Conservation (phyloP, 345 rosid species). For the Carallia pectinifolia region DNA sequence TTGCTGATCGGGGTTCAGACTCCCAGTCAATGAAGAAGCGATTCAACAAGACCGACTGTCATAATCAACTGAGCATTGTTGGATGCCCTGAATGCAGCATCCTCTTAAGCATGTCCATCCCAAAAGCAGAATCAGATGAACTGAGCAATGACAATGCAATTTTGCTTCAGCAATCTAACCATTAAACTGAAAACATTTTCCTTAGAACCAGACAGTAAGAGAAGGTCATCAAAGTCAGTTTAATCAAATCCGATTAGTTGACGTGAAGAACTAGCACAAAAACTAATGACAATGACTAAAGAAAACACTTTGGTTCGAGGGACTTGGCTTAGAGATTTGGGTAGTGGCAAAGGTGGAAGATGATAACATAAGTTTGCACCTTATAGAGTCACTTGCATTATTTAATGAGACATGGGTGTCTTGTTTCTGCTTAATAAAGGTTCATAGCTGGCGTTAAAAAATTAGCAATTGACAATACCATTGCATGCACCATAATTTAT, state of each 20-base stretch:
- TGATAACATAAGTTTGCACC: too few species aligned
- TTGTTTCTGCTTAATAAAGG: too few species aligned
- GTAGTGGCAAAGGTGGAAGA: too few species aligned
- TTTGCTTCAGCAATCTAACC: constrained; percentile 34
- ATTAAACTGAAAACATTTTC: constrained; percentile 28
- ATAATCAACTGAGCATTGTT: constrained; percentile 72
- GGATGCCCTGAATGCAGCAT: constrained; percentile 97
- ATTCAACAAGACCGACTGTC: neutral
- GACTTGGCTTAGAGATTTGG: too few species aligned
- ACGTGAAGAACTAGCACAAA: too few species aligned
- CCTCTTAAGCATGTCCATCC: constrained; percentile 91
- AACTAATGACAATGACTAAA: too few species aligned
- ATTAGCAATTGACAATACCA: neutral
- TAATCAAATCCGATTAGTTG: too few species aligned
- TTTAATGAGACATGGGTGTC: too few species aligned
- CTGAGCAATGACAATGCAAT: constrained; percentile 54
- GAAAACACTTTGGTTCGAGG: too few species aligned
- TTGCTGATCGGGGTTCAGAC: neutral
- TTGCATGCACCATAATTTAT: neutral
- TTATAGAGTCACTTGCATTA: too few species aligned
- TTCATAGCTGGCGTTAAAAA: neutral
- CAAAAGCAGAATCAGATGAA: constrained; percentile 92
- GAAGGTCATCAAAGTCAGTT: too few species aligned
- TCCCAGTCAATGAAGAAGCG: neutral
- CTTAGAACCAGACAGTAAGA: neutral